Evolutionary conservation across 2,329 filamentous ascomycete species (phyloP).

Genomic region (Clarireedia sp.): DNA sequence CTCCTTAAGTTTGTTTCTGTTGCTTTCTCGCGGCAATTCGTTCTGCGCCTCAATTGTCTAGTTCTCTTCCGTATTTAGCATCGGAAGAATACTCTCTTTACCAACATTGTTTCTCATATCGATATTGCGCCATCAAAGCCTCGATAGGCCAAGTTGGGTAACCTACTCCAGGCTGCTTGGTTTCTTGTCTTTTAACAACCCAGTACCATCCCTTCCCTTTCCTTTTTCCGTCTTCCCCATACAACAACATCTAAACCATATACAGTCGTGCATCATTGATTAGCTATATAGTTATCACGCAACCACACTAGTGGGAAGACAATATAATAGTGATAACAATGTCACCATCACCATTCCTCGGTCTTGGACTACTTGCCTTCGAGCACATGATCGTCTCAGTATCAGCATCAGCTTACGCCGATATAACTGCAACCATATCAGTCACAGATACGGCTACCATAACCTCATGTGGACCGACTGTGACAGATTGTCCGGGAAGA

Average conservation of each 20-base stretch:
- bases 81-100: neutral
- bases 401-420: neutral
- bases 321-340: neutral
- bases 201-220: neutral
- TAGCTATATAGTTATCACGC: neutral
- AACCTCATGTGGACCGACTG: constrained; percentile 3
- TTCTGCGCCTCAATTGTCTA: neutral
- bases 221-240: neutral
- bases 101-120: neutral
- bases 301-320: neutral
- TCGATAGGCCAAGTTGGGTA: neutral
- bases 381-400: neutral
- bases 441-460: neutral
- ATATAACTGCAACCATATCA: neutral
- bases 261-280: neutral
- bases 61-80: neutral
- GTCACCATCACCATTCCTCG: neutral
- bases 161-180: neutral
- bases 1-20: constrained; percentile 1
- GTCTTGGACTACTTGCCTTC: neutral
- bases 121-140: neutral
- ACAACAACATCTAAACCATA: neutral
- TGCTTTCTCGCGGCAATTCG: neutral
- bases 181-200: neutral
- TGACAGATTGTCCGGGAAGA: constrained; percentile 3